Evolutionary conservation across 1,139 yeast genomes (phyloP), one percentile per base, ranked within the genome.

Genomic region (Debaryomyces udenii): DNA sequence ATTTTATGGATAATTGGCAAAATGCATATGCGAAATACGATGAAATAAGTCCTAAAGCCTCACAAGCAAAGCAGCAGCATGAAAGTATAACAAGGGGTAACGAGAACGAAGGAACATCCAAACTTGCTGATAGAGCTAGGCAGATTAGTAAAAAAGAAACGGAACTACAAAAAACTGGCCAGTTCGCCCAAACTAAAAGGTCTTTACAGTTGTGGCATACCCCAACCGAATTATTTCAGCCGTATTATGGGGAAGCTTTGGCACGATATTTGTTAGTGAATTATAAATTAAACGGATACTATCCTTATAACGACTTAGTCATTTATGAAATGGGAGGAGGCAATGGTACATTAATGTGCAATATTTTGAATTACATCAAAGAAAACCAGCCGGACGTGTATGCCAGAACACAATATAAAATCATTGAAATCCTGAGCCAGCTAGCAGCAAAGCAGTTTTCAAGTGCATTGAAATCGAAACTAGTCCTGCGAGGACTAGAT

Each of bases 321-420:
- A 85, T 88, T 10, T 89, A 87, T 61, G 96, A 89, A 63, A 81
- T 87, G 76, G 96, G 96, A 43, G 96, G 93, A 27, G 96, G 96
- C 49, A 88, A 88, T 55, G 96, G 96, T 40, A 88, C 96, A 0
- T 62, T 88, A 43, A 88, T 88, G 96, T 63, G 78, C 44, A 84
- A 88, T 55, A 78, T 88, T n/a, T 64, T 88, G 50, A 83, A 82
- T 53, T 88, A 74, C 56, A 76, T 88, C 46, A 72, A 80, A 46
- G 66, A 65, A 17, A 68, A 74, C 14, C 85, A 84, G 47, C 93
- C 95, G 0, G 90, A 85, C 31, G 81, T 87, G 9, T 89, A 87
- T 56, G 63, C 68, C 9, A 69, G 80, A 32, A 83, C 91, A 0
- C 76, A 76, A 48, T 88, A 89, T 57, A 80, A 79, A 52, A 83